Conservation (phyloP, 2,329 filamentous ascomycete genomes). For the Ophiostoma novo-ulmi region DNA sequence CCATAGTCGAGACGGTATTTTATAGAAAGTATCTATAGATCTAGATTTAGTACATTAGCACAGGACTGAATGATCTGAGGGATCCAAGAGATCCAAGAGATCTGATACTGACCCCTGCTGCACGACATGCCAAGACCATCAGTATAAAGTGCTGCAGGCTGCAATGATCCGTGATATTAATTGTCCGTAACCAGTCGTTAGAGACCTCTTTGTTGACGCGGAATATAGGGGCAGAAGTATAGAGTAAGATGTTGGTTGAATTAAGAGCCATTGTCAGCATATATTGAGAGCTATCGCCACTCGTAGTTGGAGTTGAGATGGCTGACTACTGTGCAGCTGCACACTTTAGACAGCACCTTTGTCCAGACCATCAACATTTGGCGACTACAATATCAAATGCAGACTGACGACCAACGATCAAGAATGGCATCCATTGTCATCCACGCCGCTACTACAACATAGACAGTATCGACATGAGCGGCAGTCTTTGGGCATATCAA, state of each 20-base stretch:
- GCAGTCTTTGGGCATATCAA: no score
- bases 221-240: background rate
- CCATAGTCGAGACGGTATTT: constrained; percentile 23
- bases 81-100: no score
- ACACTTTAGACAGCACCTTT: background rate
- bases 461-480: no score
- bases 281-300: background rate
- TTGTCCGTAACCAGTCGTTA: no score
- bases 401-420: background rate
- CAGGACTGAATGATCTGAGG: no score
- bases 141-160: background rate
- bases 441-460: no score
- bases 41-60: no score
- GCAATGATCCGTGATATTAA: background rate
- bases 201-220: background rate
- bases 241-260: background rate
- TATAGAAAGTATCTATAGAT: background rate
- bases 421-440: background rate
- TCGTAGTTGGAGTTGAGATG: background rate
- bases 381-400: background rate
- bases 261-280: background rate
- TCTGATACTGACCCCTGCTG: no score
- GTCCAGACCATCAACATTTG: background rate
- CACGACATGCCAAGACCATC: no score
- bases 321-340: background rate